phyloP scores from a whole-genome alignment of 345 rosid genomes.

The Pistacia atlantica region DNA sequence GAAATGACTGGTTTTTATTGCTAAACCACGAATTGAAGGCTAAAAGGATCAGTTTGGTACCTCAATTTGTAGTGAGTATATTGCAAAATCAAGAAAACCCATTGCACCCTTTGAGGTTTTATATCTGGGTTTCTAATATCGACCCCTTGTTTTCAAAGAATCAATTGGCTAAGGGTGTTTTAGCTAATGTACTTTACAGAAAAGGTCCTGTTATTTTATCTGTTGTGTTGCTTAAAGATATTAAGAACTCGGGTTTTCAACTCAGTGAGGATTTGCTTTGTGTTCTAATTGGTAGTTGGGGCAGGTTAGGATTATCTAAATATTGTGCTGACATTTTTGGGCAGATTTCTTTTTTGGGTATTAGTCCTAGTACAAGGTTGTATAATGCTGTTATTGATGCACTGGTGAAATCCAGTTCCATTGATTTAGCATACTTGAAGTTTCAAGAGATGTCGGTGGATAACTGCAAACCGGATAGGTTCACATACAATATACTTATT shows the following conservation, averaged over 20 bases:
- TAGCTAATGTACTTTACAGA: slow-evolving; percentile 49
- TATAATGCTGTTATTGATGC: slow-evolving; percentile 89
- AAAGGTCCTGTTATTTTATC: slow-evolving; percentile 82
- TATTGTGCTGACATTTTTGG: slow-evolving; percentile 82
- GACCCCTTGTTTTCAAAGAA: slow-evolving; percentile 50
- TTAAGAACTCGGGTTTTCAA: slow-evolving; percentile 54
- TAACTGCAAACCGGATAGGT: slow-evolving; percentile 79
- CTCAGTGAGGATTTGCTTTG: slow-evolving; percentile 74
- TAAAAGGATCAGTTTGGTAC: slow-evolving; percentile 47
- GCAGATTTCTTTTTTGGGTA: slow-evolving; percentile 77
- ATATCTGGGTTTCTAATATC: slow-evolving; percentile 70
- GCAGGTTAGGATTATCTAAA: slow-evolving; percentile 79
- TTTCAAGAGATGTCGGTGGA: slow-evolving; percentile 87
- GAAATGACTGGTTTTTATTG: slow-evolving; percentile 70
- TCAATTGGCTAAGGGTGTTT: slow-evolving; percentile 54
- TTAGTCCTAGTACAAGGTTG: slow-evolving; percentile 74
- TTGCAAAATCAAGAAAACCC: slow-evolving; percentile 84
- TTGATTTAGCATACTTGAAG: slow-evolving; percentile 87
- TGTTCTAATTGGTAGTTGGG: slow-evolving; percentile 87
- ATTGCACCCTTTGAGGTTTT: slow-evolving; percentile 55
- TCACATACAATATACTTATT: slow-evolving; percentile 84
- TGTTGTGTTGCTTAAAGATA: slow-evolving; percentile 62
- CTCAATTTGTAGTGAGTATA: slow-evolving; percentile 61
- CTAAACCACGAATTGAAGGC: slow-evolving; percentile 63
- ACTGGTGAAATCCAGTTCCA: slow-evolving; percentile 72